These are phyloP conservation scores for Leishmania martiniquensis DNA, from an alignment of 208 protist species.

Conservation along the genomic window DNA sequence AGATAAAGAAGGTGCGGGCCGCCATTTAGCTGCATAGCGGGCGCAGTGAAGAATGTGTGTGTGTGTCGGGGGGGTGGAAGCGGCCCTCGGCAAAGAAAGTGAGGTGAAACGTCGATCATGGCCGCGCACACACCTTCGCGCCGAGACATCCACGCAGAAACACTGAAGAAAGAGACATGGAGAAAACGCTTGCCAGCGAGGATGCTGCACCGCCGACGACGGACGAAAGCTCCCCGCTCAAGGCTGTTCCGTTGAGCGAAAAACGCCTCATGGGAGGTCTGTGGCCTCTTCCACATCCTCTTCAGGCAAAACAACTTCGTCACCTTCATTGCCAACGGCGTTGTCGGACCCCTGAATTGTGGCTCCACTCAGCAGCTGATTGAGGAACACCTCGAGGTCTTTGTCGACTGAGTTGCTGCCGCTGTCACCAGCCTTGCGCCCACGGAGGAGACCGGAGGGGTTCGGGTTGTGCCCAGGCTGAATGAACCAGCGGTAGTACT, in stretches of 20 bases:
- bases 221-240: neutral
- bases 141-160: neutral
- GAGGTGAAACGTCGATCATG: neutral
- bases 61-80: too few relatives aligned
- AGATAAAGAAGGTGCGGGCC: neutral
- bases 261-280: neutral
- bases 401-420: constrained; percentile 33
- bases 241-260: neutral
- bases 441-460: constrained; percentile 73
- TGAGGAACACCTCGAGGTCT: constrained; percentile 74
- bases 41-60: neutral
- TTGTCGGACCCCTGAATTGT: neutral
- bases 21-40: neutral
- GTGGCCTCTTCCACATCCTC: constrained; percentile 2
- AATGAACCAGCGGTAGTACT: constrained; percentile 95
- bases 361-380: constrained; percentile 36
- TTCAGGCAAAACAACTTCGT: neutral
- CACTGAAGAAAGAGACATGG: neutral
- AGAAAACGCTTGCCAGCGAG: neutral
- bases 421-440: constrained; percentile 30
- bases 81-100: neutral
- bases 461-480: constrained; percentile 89
- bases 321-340: neutral
- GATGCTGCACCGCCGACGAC: too few relatives aligned
- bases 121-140: neutral